A percentile compares a stretch with the other conserved stretches of the same genome.
These are phyloP conservation scores for Scutellaria minor DNA, from an alignment of 257 asterid species.

Conservation along the genomic window DNA sequence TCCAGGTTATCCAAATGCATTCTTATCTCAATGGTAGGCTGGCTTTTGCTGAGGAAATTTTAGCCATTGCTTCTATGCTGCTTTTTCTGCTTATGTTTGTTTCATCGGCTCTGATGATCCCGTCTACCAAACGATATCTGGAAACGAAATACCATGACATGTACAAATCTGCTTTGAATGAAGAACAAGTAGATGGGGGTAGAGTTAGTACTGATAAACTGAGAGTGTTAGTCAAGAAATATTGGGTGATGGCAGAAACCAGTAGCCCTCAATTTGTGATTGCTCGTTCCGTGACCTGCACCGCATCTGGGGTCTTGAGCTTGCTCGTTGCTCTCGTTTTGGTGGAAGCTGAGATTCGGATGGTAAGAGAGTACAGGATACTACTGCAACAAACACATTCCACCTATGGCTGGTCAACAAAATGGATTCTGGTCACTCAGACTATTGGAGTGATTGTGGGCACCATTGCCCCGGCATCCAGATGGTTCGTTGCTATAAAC, in stretches of 20 bases:
- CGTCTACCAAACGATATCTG: slow-evolving; percentile 41
- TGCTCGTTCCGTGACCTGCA: slow-evolving; percentile 48
- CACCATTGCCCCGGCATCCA: slow-evolving; percentile 42
- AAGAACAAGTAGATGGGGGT: slow-evolving; percentile 27
- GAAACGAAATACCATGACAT: slow-evolving; percentile 46
- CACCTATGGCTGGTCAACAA: slow-evolving; percentile 49
- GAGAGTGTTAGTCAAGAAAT: slow-evolving; percentile 39
- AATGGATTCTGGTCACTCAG: slow-evolving; percentile 41
- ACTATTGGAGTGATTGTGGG: slow-evolving; percentile 44
- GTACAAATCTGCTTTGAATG: slow-evolving; percentile 38
- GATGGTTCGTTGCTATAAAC: slow-evolving; percentile 40
- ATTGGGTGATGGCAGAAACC: slow-evolving; percentile 56
- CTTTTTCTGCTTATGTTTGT: slow-evolving; percentile 38
- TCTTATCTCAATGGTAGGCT: slow-evolving; percentile 23
- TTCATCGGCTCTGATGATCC: slow-evolving; percentile 43
- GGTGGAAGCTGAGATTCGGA: slow-evolving; percentile 37
- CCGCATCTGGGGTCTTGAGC: slow-evolving; percentile 37
- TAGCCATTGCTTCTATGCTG: slow-evolving; percentile 35
- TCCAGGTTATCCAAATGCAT: slow-evolving; percentile 41
- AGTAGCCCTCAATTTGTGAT: slow-evolving; percentile 56
- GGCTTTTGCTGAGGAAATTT: slow-evolving; percentile 23
- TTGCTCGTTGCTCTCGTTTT: slow-evolving; percentile 34
- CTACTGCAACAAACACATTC: slow-evolving; percentile 7
- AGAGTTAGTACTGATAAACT: slow-evolving; percentile 31
- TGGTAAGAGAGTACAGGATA: slow-evolving; percentile 11